These are phyloP conservation scores for Murraya paniculata DNA, from an alignment of 345 rosid species.

Conservation along the genomic window DNA sequence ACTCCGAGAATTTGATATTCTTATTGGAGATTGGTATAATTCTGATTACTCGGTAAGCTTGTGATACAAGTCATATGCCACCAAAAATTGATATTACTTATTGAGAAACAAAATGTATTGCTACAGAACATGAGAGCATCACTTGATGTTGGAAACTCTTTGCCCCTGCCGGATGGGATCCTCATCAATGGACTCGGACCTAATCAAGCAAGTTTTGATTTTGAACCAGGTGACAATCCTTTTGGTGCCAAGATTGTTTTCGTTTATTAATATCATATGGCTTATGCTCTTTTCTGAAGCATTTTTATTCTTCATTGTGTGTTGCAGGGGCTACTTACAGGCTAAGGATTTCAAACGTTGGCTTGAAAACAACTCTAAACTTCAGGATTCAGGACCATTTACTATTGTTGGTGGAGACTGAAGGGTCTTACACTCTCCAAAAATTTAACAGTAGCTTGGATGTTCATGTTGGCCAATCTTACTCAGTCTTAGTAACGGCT, in stretches of 20 bases:
- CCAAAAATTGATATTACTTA: neutral
- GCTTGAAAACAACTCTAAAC: slow-evolving; percentile 28
- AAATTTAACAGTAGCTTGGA: slow-evolving; percentile 30
- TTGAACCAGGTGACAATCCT: slow-evolving; percentile 19
- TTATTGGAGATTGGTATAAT: slow-evolving; percentile 35
- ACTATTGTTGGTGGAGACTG: slow-evolving; percentile 38
- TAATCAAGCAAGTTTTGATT: slow-evolving; percentile 13
- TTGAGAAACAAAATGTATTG: neutral
- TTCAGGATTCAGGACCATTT: slow-evolving; percentile 32
- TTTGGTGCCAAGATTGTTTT: neutral
- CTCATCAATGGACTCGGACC: slow-evolving; percentile 31
- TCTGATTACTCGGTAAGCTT: slow-evolving; percentile 14
- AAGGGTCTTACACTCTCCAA: slow-evolving; percentile 40
- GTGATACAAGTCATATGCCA: neutral
- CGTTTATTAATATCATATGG: neutral
- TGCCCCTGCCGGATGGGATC: slow-evolving; percentile 23
- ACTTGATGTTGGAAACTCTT: slow-evolving; percentile 20
- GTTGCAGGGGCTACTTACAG: slow-evolving; percentile 27
- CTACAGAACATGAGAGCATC: slow-evolving; percentile 18
- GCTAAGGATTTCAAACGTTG: slow-evolving; percentile 41
- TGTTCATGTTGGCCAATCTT: slow-evolving; percentile 43
- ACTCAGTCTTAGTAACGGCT: slow-evolving; percentile 32
- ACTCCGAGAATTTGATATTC: slow-evolving; percentile 16
- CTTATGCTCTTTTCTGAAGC: neutral
- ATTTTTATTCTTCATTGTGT: neutral